Evolutionary conservation across 2,329 filamentous ascomycete genomes (phyloP), one percentile per base, ranked within the genome.

Genomic region (Sordariomycetes sp.): DNA sequence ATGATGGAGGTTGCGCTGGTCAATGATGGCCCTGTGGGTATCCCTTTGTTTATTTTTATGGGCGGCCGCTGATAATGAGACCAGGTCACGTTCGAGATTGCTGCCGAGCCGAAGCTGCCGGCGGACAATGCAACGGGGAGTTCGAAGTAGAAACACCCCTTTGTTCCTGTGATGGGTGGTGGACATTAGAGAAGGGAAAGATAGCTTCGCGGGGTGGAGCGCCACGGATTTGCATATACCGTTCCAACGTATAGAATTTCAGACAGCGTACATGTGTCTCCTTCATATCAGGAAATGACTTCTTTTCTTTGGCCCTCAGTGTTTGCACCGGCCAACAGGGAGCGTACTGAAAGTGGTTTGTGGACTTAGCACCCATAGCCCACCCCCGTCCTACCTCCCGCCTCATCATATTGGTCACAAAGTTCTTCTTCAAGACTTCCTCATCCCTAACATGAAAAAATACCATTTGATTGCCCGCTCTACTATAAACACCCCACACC

Each of bases 1-100:
- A 97, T 96, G 92, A 99, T 99, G 94, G 88, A 97, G 68, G 93
- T 99, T 60, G 88, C 89, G 54, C 74, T 97, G 34, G 85, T 97
- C 55, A 97, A 97, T 64, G 93, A 97, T 64, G 85, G 85, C 1
- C 85, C 85, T 58, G 85, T 87, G 69, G 64, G 72, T 53, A 16
- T 32, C 18, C 14, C 51, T 10, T 18, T 14, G 10, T 25, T 52
- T 40, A 12, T n/a, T 16, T 55, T 20, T 40, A 7, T 37, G 20
- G 35, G 6, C n/a, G 10, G 54, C 40, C 7, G 20, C 46, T 50
- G 22, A 50, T n/a, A 50, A 32, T 32, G 20, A n/a, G 22, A 12
- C 37, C 22, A 65, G 64, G 64, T 65, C n/a, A 65, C 64, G 7
- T 60, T 65, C 25, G 63, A 65, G 59, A 51, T 65, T 11, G 60